phyloP scores from a whole-genome alignment of 495 filamentous ascomycete genomes.

The Viridothelium virens region DNA sequence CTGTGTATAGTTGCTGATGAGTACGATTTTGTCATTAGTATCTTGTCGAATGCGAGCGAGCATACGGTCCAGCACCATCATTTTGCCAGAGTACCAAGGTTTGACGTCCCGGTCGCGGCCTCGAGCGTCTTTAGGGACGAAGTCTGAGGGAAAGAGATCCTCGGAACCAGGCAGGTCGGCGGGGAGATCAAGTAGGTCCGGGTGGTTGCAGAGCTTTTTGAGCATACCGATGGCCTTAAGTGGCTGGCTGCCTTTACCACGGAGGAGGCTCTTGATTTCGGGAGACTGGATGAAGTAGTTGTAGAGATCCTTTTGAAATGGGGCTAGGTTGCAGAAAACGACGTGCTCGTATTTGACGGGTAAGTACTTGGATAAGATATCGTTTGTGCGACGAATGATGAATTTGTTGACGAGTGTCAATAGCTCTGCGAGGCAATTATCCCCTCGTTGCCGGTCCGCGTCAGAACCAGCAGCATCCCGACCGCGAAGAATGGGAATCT shows the following conservation, averaged over 20 bases:
- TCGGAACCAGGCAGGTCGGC: conserved; percentile 85
- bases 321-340: conserved; percentile 95
- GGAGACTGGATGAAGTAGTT: conserved; percentile 95
- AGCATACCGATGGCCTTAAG: conserved; percentile 92
- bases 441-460: conserved; percentile 70
- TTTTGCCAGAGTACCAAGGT: conserved; percentile 95
- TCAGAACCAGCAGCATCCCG: conserved; percentile 87
- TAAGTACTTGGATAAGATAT: conserved; percentile 95
- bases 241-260: conserved; percentile 92
- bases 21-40: conserved; percentile 98
- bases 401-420: conserved; percentile 89
- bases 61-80: conserved; percentile 98
- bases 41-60: conserved; percentile 91
- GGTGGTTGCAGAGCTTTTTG: conserved; percentile 98
- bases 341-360: conserved; percentile 99
- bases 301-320: conserved; percentile 88
- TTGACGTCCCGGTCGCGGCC: conserved; percentile 89
- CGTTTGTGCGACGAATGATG: conserved; percentile 97
- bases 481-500: conserved; percentile 85
- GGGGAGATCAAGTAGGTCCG: conserved; percentile 79
- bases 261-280: conserved; percentile 83
- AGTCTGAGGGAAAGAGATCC: conserved; percentile 75
- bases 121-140: conserved; percentile 73
- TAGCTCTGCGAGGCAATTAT: conserved; percentile 75
- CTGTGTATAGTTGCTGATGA: conserved; percentile 97